A percentile compares a stretch with the other conserved stretches of the same genome.
phyloP scores from a whole-genome alignment of 2,329 filamentous ascomycete species.

The Xylariales sp. region DNA sequence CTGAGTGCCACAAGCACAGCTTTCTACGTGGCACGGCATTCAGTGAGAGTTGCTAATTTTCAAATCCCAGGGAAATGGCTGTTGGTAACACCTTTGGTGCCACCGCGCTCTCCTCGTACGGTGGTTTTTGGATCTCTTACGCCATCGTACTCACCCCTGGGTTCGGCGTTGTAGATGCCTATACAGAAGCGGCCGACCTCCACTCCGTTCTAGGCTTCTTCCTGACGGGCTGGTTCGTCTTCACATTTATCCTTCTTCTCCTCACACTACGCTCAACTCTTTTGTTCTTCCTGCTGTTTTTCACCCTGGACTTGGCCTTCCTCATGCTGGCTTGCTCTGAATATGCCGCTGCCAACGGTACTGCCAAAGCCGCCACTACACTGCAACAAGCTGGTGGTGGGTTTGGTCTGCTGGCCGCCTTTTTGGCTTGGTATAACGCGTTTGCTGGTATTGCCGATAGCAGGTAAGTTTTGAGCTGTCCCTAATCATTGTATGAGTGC shows the following conservation, averaged over 20 bases:
- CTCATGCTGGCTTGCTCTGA: constrained; percentile 66
- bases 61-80: constrained; percentile 70
- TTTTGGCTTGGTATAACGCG: constrained; percentile 84
- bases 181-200: constrained; percentile 37
- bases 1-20: no score
- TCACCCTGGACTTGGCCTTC: constrained; percentile 72
- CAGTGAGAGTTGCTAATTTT: constrained; percentile 7
- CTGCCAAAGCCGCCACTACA: constrained; percentile 34
- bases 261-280: constrained; percentile 74
- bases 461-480: constrained; percentile 51
- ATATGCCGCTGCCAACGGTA: constrained; percentile 48
- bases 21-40: no score
- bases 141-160: constrained; percentile 66
- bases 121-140: constrained; percentile 79
- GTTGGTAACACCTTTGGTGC: constrained; percentile 85
- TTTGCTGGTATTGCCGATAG: constrained; percentile 75
- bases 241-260: constrained; percentile 69
- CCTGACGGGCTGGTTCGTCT: constrained; percentile 79
- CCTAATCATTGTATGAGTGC: no score
- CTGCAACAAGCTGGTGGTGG: constrained; percentile 69
- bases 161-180: constrained; percentile 54
- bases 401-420: constrained; percentile 77
- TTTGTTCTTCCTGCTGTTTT: constrained; percentile 74
- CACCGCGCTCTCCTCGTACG: constrained; percentile 75
- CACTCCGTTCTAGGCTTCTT: constrained; percentile 69